Evolutionary conservation across 1,139 yeast genomes (phyloP), one percentile per base, ranked within the genome.

Genomic region (Suhomyces bribrorum): DNA sequence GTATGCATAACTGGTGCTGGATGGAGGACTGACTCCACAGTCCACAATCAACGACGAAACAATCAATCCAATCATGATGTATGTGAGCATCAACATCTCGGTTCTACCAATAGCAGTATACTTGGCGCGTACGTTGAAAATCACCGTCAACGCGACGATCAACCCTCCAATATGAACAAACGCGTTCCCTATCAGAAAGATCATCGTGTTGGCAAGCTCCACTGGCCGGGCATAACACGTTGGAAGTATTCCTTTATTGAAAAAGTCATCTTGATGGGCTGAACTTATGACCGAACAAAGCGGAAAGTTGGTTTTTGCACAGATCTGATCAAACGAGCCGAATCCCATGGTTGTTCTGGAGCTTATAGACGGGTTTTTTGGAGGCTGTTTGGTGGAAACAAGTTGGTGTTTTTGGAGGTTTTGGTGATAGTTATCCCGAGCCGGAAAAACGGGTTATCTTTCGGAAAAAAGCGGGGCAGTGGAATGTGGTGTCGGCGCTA

Each of bases 21-120:
- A 84, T 1, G 96, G 95, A 2, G 97, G 95, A 14, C 87, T 76
- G 4, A 90, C 97, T 20, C 97, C 97, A 49, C 95, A 83, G 56
- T 90, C 96, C 12, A 88, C 92, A 26, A 89, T 77, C 42, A 90
- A 69, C 5, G 90, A 74, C 46, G 83, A 64, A 20, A 85, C 74
- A 8, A 79, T 73, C 49, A 86, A 70, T 1, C 78, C 69, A 29
- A 83, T 66, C 47, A 76, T 71, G 32, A 79, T 53, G 61, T 84
- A 81, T 59, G 82, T 84, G 55, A 86, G 83, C 50, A 77, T 79
- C 41, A 88, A 65, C 81, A 89, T 86, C 56, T 92, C 98, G 12
- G 80, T 73, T 46, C 97, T 73, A 2, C 97, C 97, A 43, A 92
- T 90, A 13, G 97, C 97, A 0, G 97, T 92, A 58, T 86, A 90